Evolutionary conservation across 108 stramenopile species (phyloP).

Genomic region (Hondaea fermentalgiana): DNA sequence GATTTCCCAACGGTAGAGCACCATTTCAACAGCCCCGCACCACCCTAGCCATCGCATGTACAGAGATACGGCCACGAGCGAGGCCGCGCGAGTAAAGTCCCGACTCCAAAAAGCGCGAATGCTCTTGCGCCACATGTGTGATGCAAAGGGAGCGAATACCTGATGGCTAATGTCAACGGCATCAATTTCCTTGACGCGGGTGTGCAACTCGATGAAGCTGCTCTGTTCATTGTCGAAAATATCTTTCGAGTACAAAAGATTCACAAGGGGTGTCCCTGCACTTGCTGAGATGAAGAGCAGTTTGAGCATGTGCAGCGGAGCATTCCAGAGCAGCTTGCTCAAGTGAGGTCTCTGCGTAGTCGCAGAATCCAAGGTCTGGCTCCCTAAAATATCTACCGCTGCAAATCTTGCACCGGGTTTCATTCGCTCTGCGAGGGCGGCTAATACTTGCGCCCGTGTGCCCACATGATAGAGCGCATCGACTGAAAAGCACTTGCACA

Average conservation of each 20-base stretch:
- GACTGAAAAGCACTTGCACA: neutral
- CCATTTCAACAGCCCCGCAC: neutral
- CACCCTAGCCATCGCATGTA: neutral
- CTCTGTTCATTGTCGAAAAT: neutral
- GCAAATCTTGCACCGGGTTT: neutral
- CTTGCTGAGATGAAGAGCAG: neutral
- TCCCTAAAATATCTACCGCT: neutral
- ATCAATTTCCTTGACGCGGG: neutral
- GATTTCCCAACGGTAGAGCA: neutral
- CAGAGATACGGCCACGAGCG: neutral
- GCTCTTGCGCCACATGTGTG: neutral
- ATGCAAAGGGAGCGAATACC: neutral
- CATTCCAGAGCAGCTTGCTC: neutral
- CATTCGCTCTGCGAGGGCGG: neutral
- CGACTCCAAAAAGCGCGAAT: neutral
- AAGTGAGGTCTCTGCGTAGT: neutral
- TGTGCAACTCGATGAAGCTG: neutral
- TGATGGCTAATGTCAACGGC: neutral
- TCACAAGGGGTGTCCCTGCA: neutral
- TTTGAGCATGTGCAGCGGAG: neutral
- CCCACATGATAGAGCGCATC: neutral
- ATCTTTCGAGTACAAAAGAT: neutral
- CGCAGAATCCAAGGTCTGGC: neutral
- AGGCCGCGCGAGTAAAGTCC: neutral
- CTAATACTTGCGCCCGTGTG: neutral